Percentiles rank a stretch among this genome's conserved stretches.
Evolutionary conservation across 192 early-diverging fungal species (phyloP).

Genomic region (Podila epicladia): DNA sequence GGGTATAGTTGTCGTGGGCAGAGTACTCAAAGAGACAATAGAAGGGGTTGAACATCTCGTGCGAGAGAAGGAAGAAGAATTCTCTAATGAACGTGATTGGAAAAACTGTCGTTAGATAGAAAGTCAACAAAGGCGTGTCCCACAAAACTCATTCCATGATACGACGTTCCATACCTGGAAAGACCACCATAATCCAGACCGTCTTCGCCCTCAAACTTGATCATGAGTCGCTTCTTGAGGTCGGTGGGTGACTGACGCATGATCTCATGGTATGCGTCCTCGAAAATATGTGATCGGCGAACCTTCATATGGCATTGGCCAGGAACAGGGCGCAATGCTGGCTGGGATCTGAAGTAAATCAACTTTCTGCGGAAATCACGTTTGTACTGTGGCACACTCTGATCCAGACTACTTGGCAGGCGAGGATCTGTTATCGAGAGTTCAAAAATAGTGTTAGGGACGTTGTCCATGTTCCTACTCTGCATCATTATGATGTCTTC

Average conservation of each 20-base stretch:
- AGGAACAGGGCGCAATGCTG: conserved; percentile 87
- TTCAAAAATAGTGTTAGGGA: neutral
- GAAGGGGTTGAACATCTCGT: conserved; percentile 99
- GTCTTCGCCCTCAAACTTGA: conserved; percentile 98
- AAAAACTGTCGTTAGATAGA: neutral
- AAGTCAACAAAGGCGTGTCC: neutral
- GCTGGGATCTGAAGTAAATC: conserved; percentile 95
- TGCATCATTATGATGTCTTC: neutral
- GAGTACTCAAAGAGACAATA: conserved; percentile 97
- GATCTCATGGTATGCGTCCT: conserved; percentile 93
- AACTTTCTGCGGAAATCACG: conserved; percentile 97
- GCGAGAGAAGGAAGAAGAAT: conserved; percentile 96
- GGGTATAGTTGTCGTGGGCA: conserved; percentile 96
- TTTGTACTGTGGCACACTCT: conserved; percentile 97
- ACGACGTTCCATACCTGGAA: conserved; percentile 64
- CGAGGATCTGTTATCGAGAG: conserved; percentile 62
- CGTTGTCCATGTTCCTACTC: neutral
- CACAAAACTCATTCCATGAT: no score
- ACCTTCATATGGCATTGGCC: conserved; percentile 96
- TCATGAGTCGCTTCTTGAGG: conserved; percentile 96
- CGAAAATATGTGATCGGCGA: conserved; percentile 87
- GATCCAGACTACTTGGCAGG: conserved; percentile 82
- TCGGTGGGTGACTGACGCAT: conserved; percentile 92
- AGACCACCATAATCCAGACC: conserved; percentile 98
- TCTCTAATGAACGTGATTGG: conserved; percentile 62